Conservation (phyloP, 345 rosid species). For the Clausena lansium region DNA sequence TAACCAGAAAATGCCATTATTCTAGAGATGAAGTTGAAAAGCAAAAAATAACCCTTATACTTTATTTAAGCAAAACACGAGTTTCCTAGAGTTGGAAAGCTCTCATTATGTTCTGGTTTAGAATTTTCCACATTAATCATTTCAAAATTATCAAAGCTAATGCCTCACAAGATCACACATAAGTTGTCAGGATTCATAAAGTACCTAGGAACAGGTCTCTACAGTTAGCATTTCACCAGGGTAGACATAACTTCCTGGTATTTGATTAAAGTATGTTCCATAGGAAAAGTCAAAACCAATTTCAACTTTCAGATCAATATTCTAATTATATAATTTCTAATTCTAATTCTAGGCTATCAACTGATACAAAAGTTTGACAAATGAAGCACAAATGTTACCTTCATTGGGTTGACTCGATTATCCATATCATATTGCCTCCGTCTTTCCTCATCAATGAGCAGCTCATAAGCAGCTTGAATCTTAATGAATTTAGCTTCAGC, state of each 20-base stretch:
- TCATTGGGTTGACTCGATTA: slow-evolving; percentile 84
- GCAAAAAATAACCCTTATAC: not conserved
- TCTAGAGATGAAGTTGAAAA: not conserved
- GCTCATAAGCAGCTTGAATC: slow-evolving; percentile 97
- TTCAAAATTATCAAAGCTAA: slow-evolving; percentile 5
- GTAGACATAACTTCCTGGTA: not conserved
- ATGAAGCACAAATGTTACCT: slow-evolving; percentile 38
- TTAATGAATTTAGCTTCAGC: slow-evolving; percentile 95
- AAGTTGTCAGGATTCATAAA: not conserved
- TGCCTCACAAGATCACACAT: not conserved
- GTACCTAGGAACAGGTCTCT: not conserved
- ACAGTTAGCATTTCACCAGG: not conserved
- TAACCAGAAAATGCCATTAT: slow-evolving; percentile 8
- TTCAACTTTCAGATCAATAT: not conserved
- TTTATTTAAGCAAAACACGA: not conserved
- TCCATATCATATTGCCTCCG: slow-evolving; percentile 77
- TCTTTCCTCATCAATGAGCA: slow-evolving; percentile 76
- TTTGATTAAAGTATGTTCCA: not conserved
- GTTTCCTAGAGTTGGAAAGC: not conserved
- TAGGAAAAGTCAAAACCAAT: not conserved
- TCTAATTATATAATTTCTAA: too few relatives aligned
- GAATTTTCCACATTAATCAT: not conserved
- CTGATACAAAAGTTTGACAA: not conserved
- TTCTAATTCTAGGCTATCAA: not conserved
- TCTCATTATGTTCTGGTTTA: not conserved